These are phyloP conservation scores for Phalaenopsis equestris DNA, from an alignment of 106 monocot genomes.

Conservation along the genomic window DNA sequence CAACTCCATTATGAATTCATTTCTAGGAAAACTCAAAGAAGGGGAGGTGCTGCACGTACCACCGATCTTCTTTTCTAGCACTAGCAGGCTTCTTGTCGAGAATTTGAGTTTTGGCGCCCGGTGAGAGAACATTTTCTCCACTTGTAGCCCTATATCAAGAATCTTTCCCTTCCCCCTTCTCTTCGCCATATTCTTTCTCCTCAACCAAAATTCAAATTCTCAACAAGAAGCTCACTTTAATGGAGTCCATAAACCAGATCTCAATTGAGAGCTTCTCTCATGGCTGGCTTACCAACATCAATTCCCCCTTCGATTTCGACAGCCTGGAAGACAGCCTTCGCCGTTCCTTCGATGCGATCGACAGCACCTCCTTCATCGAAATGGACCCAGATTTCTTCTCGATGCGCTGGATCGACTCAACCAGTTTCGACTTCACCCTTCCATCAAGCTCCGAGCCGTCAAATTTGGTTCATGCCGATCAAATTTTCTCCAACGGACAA, in stretches of 20 bases:
- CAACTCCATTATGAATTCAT: too few species aligned
- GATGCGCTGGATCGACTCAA: constrained; percentile 8
- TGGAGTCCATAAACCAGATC: constrained; percentile 16
- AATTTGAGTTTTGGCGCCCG: too few species aligned
- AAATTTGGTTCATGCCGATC: not conserved
- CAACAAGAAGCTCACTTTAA: not conserved
- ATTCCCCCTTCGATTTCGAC: constrained; percentile 11
- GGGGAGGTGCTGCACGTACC: too few species aligned
- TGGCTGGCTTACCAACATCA: constrained; percentile 33
- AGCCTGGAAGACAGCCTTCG: constrained; percentile 9
- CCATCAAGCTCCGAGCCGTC: not conserved
- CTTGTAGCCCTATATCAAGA: not conserved
- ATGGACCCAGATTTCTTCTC: constrained; percentile 39
- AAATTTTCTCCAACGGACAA: constrained; percentile 2
- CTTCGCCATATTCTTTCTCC: constrained; percentile 1
- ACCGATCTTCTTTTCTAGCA: too few species aligned
- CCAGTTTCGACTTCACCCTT: not conserved
- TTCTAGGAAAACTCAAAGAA: too few species aligned
- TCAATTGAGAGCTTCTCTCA: constrained; percentile 42
- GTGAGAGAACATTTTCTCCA: too few species aligned
- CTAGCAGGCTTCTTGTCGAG: too few species aligned
- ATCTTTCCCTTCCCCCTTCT: not conserved
- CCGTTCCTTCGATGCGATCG: not conserved
- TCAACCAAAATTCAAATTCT: not conserved
- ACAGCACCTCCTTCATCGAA: constrained; percentile 32